Conservation (phyloP, 257 asterid genomes). For the Phtheirospermum japonicum region DNA sequence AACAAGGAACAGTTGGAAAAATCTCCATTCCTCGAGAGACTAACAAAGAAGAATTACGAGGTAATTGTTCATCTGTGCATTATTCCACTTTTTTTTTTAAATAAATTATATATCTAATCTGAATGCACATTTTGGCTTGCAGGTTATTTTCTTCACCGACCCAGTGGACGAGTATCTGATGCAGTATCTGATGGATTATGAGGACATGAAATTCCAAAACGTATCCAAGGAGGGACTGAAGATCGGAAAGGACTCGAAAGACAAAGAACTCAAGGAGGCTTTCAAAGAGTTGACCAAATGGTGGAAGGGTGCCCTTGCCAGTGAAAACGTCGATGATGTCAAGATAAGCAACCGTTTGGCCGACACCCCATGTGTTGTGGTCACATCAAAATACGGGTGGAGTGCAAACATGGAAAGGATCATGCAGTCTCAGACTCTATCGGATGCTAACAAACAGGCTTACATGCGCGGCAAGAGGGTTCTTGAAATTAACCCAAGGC, state of each 20-base stretch:
- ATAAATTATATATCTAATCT: neutral
- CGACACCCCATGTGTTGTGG: conserved; percentile 82
- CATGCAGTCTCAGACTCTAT: conserved; percentile 87
- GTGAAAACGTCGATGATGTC: conserved; percentile 81
- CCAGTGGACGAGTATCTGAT: conserved; percentile 91
- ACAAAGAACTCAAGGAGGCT: conserved; percentile 79
- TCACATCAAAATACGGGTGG: conserved; percentile 89
- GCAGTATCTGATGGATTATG: conserved; percentile 95
- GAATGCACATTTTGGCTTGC: conserved; percentile 22
- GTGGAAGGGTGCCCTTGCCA: conserved; percentile 86
- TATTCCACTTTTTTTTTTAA: neutral
- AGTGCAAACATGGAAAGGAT: conserved; percentile 91
- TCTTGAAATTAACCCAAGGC: conserved; percentile 85
- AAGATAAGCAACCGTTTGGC: conserved; percentile 90
- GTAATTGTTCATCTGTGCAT: conserved; percentile 31
- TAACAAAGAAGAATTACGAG: conserved; percentile 84
- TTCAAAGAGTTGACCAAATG: conserved; percentile 82
- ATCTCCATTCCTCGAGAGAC: conserved; percentile 96
- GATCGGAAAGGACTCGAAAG: conserved; percentile 73
- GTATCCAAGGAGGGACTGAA: conserved; percentile 94
- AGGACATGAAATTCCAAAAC: conserved; percentile 85
- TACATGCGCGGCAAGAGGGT: conserved; percentile 95
- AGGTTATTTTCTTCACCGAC: conserved; percentile 87
- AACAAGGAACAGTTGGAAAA: conserved; percentile 95
- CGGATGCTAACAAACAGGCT: conserved; percentile 81